Conservation (phyloP, 306 rosid species). For the Luffa acutangula region DNA sequence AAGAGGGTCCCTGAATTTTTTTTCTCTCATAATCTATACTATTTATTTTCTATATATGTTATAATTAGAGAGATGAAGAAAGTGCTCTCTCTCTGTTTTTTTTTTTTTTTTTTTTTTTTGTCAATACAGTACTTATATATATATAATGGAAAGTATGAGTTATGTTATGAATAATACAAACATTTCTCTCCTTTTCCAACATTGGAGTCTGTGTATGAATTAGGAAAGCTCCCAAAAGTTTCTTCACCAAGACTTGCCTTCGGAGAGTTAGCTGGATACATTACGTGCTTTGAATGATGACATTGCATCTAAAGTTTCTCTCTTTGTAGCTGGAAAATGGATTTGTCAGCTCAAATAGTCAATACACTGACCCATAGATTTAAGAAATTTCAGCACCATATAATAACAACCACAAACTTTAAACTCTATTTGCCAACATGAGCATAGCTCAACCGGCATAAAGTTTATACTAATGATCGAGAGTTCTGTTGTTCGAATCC, state of each 20-base stretch:
- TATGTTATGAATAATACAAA: not conserved
- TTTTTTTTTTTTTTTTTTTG: not conserved
- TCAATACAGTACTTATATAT: not conserved
- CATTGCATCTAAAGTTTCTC: not conserved
- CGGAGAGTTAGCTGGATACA: not conserved
- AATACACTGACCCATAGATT: not conserved
- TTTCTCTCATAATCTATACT: not conserved
- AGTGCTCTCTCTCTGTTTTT: not conserved
- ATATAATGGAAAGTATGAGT: not conserved
- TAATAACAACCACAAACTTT: not conserved
- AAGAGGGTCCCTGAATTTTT: not conserved
- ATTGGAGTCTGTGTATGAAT: not conserved
- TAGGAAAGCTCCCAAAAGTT: not conserved
- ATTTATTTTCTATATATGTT: not conserved
- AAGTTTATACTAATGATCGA: no score
- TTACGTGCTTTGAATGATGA: not conserved
- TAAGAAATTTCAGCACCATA: not conserved
- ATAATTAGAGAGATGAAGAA: not conserved
- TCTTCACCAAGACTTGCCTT: not conserved
- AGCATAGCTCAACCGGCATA: no score
- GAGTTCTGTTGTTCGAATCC: no score
- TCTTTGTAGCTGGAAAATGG: not conserved
- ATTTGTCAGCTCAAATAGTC: not conserved
- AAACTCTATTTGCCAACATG: no score
- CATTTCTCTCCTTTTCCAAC: not conserved